Evolutionary conservation across 23 red algal species (phyloP), one percentile per base, ranked within the genome.

Genomic region (Gracilaria vermiculophylla): DNA sequence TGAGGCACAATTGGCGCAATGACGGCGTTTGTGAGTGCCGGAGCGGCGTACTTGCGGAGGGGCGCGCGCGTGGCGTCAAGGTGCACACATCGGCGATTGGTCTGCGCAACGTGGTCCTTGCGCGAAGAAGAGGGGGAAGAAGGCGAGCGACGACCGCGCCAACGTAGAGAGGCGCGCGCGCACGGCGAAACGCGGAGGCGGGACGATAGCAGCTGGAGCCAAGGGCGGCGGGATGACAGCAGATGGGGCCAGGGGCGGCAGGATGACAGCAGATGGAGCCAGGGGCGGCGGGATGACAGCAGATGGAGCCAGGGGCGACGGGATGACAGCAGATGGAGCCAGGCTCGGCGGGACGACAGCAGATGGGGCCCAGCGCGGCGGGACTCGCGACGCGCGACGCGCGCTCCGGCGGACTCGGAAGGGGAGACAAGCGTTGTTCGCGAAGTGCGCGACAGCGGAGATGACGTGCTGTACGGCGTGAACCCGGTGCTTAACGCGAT

Each of bases 401-500:
- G n/a, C 2, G 2, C 21, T 28, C 1, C 54, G 14, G 2, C 58
- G 58, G 5, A 34, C 2, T 0, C 58, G 29, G 29, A 34, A 31
- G 24, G 21, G 15, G 67, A 73, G 12, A 25, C 20, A 25, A 73
- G 36, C 36, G 39, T 48, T 36, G 50, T 57, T 11, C 37, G 34
- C 2, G 42, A 79, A 50, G 76, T 49, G 76, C 76, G 76, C 28
- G 53, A 79, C 36, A 73, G 67, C 23, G 67, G 82, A 1, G 85
- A 94, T 87, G 96, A 98, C 23, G 78, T 98, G 34, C 52, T 98
- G 53, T 98, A 98, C 77, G 96, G 96, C 35, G 56, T 92, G 8
- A 77, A 89, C 52, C 88, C 96, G 20, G 96, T 98, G 31, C 62
- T 93, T 12, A 76, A 67, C 53, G 91, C 92, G 21, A 50, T 98